These are phyloP conservation scores for Barnettozyma populi DNA, from an alignment of 805 yeast species.

Conservation along the genomic window DNA sequence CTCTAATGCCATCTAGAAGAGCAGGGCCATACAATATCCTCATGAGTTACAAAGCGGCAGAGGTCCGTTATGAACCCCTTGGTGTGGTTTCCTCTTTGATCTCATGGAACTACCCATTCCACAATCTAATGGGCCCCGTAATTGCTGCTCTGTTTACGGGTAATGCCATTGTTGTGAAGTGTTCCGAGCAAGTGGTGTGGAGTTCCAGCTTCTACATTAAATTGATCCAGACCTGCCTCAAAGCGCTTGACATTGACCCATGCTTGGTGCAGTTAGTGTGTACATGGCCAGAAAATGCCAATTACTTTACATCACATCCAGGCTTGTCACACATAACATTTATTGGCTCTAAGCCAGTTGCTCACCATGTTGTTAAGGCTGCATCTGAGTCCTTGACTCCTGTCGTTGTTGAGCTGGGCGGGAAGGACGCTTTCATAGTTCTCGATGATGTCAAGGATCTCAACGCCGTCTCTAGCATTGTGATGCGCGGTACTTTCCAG, in stretches of 20 bases:
- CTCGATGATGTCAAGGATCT: constrained; percentile 70
- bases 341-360: constrained; percentile 94
- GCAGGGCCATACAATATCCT: constrained; percentile 85
- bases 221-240: constrained; percentile 66
- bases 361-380: constrained; percentile 76
- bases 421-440: constrained; percentile 87
- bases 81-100: constrained; percentile 84
- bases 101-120: constrained; percentile 98
- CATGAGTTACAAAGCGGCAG: constrained; percentile 88
- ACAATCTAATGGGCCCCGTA: constrained; percentile 88
- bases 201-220: constrained; percentile 75
- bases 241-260: constrained; percentile 70
- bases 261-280: constrained; percentile 82
- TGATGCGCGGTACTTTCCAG: constrained; percentile 94
- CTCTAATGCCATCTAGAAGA: constrained; percentile 58
- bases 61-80: constrained; percentile 88
- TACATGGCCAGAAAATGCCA: constrained; percentile 88
- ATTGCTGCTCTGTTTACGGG: constrained; percentile 89
- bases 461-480: constrained; percentile 60
- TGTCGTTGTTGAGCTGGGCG: constrained; percentile 93
- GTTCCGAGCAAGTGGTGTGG: constrained; percentile 97
- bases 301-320: constrained; percentile 77
- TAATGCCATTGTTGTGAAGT: constrained; percentile 83
- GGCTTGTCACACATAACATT: constrained; percentile 85
- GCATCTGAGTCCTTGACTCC: constrained; percentile 90